Base-by-base conservation (phyloP, 1,284 basidiomycete genomes). In the Puccinia sorghi region DNA sequence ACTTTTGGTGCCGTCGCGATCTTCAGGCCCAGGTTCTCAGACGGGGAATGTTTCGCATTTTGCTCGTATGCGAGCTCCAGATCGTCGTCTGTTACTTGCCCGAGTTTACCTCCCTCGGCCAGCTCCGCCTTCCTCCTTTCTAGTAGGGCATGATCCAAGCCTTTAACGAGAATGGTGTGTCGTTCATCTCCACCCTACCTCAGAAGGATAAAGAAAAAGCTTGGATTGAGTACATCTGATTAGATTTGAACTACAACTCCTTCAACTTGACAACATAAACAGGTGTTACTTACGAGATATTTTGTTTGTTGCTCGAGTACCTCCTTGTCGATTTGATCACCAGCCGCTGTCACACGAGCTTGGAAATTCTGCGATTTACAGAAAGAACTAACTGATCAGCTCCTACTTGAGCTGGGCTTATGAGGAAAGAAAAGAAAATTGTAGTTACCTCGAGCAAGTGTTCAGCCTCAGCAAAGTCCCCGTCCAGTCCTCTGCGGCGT, bases 381-480 rank as follows among this genome's bases (percentile, higher is more conserved):
- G 22, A 54, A 22, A 17, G 54, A 66, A 27, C 15, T 11, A 25
- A 22, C 43, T 43, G 12, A 41, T 66, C 46, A 74, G 43, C 48
- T 4, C 9, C 17, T 50, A 7, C 17, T 50, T 9, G 15, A 20
- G 22, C 15, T 43, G 46, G 22, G n/a, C 3, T 7, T 32, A 9
- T 54, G 22, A 48, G 37, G 27, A 25, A 37, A 67, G n/a, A 20
- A 25, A 8, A 43, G 2, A 8, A 20, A 52, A 54, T 15, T 7
- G n/a, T 52, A 57, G 15, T 61, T 9, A 79, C 77, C 69, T 79
- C 69, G 22, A 79, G 77, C 46, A 79, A 57, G 13, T 63, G 54
- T 48, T 79, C 77, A 52, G 77, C 77, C 59, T 79, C 77, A 32
- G 77, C 77, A 66, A 79, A 79, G 50, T 79, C 77, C 12, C 77